Evolutionary conservation across 176 grass and related monocot genomes (phyloP), one percentile per base, ranked within the genome.

Genomic region (Dendrocalamus sinicus): DNA sequence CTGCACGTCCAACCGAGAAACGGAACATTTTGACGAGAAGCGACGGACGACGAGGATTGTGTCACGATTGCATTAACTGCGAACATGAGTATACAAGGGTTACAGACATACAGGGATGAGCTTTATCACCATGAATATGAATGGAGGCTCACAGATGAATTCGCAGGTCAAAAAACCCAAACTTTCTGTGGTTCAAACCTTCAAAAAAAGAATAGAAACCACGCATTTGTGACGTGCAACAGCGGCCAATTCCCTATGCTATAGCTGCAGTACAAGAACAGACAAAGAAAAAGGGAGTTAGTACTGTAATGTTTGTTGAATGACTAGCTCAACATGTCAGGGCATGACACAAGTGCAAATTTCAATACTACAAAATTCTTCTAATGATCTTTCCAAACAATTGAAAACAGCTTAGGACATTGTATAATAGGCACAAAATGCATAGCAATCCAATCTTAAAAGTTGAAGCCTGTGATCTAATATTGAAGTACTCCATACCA

Each of bases 251-350:
- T 43, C 30, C 16, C 37, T 24, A 67, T 39, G 47, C 22, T 17
- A 44, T 54, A 60, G 17, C 80, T 89, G 87, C 15, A 62, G 6
- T 72, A 64, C 57, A 79, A 45, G 19, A 72, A 65, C 4, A 13
- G 4, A 52, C 0, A 73, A 32, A 59, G 4, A 58, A n/a, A n/a
- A 35, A 39, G 3, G 15, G 28, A 28, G 22, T 70, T 52, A 88
- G 11, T 9, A 6, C 1, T 61, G 22, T 43, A 26, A 24, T 63
- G 30, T 62, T 45, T 16, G 47, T 67, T 62, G 9, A 65, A 41
- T 32, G 32, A 40, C 23, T 58, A 89, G 37, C 52, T 78, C 55
- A 72, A 78, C n/a, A 83, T 53, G 32, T 39, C 15, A 66, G 16
- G 37, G 17, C 53, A 55, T 57, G 54, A 20, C 54, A 57, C 17